Base-by-base conservation (phyloP, 805 yeast genomes). In the Saccharomyces jurei region DNA sequence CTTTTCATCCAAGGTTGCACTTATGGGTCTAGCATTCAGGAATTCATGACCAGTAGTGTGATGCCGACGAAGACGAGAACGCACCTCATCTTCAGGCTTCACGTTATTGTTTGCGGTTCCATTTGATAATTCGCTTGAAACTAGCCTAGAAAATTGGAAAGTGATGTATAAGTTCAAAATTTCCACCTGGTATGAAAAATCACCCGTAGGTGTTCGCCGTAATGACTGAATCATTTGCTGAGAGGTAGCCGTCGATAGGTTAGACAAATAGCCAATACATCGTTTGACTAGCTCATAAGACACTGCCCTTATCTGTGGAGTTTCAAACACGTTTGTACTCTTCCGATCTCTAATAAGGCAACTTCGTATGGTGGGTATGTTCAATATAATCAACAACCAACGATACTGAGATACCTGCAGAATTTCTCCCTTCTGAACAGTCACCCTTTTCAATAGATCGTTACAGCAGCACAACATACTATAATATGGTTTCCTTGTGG, bases 141-240 rank as follows among this genome's bases (percentile, higher is more conserved):
- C 73, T 52, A 81, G 74, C 55, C 81, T 75, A 46, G 83, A 79
- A 53, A 91, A 72, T 48, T 88, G 89, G 63, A 87, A 89, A 0
- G 95, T 86, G 41, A 90, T 78, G 69, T 86, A 89, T 25, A 89
- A 74, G 63, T 90, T 91, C 50, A 88, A 62, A 31, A 86, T 71
- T 44, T 89, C 89, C 0, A 89, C 78, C 60, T 84, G 83, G 2
- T 67, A 17, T 29, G 67, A 66, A 58, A 86, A 85, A 8, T 72
- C 75, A 0, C 66, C 68, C 0, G 59, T 53, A 0, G 83, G 70
- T 32, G 65, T 29, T 29, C 51, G 26, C 36, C 54, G 59, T 22
- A 69, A 51, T 48, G 60, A 57, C 10, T 50, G 47, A 22, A 60
- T 41, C 21, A 56, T 51, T 2, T 49, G 49, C 10, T 50, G 51